phyloP scores from a whole-genome alignment of 805 yeast genomes.

The Allodekkera sacchari region DNA sequence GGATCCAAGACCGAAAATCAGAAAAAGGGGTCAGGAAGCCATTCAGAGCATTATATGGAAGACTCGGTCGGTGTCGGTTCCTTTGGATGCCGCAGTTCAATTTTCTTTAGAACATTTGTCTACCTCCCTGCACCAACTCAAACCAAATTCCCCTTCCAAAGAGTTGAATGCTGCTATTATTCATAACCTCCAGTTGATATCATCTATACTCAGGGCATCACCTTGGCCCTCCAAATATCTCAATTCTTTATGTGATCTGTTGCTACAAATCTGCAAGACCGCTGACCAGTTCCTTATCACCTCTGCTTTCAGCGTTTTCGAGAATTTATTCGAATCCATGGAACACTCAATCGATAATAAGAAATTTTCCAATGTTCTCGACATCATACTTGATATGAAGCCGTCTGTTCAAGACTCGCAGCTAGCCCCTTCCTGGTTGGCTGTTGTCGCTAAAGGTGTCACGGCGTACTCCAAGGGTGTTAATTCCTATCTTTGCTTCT shows the following conservation, averaged over 20 bases:
- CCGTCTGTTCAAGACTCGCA: constrained; percentile 80
- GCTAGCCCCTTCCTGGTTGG: constrained; percentile 90
- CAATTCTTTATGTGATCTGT: constrained; percentile 65
- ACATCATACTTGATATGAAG: constrained; percentile 66
- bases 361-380: constrained; percentile 54
- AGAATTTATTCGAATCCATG: constrained; percentile 65
- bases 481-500: constrained; percentile 43
- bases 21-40: constrained; percentile 92
- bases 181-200: constrained; percentile 71
- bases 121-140: constrained; percentile 31
- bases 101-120: constrained; percentile 51
- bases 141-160: constrained; percentile 30
- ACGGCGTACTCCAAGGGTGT: constrained; percentile 40
- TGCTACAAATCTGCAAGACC: constrained; percentile 70
- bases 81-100: constrained; percentile 75
- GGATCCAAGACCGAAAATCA: constrained; percentile 89
- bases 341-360: constrained; percentile 44
- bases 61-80: constrained; percentile 55
- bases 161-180: constrained; percentile 53
- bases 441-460: constrained; percentile 81
- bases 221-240: constrained; percentile 75
- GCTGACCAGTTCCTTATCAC: constrained; percentile 81
- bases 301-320: constrained; percentile 76
- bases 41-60: constrained; percentile 57
- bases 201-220: constrained; percentile 59